A percentile compares a stretch with the other conserved stretches of the same genome.
These are phyloP conservation scores for Xerocomellus chrysenteron DNA, from an alignment of 768 basidiomycete species.

Conservation along the genomic window DNA sequence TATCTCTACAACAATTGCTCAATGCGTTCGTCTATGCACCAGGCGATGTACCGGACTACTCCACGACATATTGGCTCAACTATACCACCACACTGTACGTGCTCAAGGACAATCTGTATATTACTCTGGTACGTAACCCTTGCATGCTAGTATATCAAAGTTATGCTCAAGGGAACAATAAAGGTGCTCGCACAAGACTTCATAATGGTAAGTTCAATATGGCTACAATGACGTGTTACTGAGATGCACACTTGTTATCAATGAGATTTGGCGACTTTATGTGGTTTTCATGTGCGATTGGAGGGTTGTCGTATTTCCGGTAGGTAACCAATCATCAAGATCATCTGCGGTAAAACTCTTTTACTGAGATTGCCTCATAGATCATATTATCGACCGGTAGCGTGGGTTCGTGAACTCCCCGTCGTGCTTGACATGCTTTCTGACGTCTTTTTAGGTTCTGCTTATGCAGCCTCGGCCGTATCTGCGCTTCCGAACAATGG, in stretches of 20 bases:
- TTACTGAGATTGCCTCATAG: neutral
- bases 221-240: too few species aligned
- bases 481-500: neutral
- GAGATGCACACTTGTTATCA: neutral
- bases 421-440: neutral
- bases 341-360: neutral
- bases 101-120: too few species aligned
- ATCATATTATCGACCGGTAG: neutral
- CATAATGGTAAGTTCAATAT: too few species aligned
- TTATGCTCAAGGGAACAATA: too few species aligned
- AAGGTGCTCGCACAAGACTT: too few species aligned
- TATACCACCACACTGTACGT: too few species aligned
- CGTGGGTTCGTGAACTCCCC: neutral
- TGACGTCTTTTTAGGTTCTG: neutral
- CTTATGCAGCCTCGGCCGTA: neutral
- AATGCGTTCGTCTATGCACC: too few species aligned
- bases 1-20: too few species aligned
- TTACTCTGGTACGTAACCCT: too few species aligned
- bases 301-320: neutral
- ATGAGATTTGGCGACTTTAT: constrained; percentile 5
- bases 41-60: too few species aligned
- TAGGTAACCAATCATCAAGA: neutral
- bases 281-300: neutral
- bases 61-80: too few species aligned
- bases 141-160: too few species aligned